These are phyloP conservation scores for Phyllostachys edulis DNA, from an alignment of 176 grass and related monocot species.

Conservation along the genomic window DNA sequence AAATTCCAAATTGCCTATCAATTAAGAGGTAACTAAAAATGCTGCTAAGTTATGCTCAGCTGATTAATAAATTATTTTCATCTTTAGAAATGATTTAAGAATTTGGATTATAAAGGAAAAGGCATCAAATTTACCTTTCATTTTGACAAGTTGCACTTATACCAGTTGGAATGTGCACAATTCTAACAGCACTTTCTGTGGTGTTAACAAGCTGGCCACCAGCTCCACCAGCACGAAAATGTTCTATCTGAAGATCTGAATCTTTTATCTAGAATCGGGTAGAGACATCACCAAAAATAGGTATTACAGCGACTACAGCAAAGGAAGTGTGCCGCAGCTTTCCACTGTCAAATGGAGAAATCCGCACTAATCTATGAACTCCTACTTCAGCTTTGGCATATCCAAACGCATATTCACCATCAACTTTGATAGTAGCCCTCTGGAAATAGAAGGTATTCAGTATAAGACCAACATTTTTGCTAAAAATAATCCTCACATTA, in stretches of 20 bases:
- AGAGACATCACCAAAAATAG: constrained; percentile 68
- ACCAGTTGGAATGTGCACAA: constrained; percentile 92
- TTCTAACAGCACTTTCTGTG: constrained; percentile 95
- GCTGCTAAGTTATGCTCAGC: neutral
- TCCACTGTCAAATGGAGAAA: constrained; percentile 94
- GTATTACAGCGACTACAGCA: constrained; percentile 91
- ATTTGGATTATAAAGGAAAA: constrained; percentile 6
- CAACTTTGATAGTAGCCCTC: constrained; percentile 92
- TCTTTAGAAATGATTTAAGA: neutral
- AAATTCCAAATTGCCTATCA: neutral
- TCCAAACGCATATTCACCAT: constrained; percentile 88
- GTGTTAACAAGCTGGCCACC: constrained; percentile 94
- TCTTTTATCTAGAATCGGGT: constrained; percentile 86
- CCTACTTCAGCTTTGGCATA: constrained; percentile 94
- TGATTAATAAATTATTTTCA: neutral
- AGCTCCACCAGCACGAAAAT: constrained; percentile 77
- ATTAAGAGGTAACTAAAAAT: neutral
- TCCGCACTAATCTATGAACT: constrained; percentile 79
- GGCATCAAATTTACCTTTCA: constrained; percentile 70
- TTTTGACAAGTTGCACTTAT: constrained; percentile 88
- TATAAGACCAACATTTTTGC: neutral
- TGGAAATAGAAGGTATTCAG: constrained; percentile 38
- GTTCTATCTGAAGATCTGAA: constrained; percentile 88
- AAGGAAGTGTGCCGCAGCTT: constrained; percentile 92
- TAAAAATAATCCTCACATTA: neutral